Base-by-base conservation (phyloP, 2,329 filamentous ascomycete species). In the Monosporascus sp. region DNA sequence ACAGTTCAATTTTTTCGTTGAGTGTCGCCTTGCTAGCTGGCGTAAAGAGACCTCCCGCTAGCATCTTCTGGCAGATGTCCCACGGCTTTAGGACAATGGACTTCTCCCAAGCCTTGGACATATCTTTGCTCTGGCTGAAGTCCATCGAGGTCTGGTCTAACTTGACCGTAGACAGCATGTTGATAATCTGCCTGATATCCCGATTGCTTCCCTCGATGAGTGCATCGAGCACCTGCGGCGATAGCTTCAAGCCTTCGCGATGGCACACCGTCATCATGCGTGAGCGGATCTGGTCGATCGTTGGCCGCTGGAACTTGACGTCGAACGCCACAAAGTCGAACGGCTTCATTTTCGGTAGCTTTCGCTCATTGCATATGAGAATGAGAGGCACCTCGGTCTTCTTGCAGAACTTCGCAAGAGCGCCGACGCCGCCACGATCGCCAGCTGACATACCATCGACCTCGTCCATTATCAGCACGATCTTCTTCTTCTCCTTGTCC, bases 81-180 rank as follows among this genome's bases (percentile, higher is more conserved):
- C 94, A 99, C 0, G 94, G 94, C 72, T 97, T 97, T 52, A 99
- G 76, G 15, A 99, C 84, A 38, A 97, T 85, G 67, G 97, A 92
- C 73, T 99, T 99, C 75, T 99, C 90, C 94, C 94, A 99, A 1
- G 90, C 88, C 72, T 97, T 97, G 6, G 90, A 90, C 93, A 99
- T 97, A 51, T 88, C 79, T 70, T 96, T 96, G 65, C 89, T 85
- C 66, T 95, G 80, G 63, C 95, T 88, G 63, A 84, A 97, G 64
- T 87, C 83, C 81, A 97, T 88, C 15, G 81, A 81, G 20, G 79
- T 77, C 65, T 90, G 85, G 61, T 97, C 93, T 5, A 99, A 79
- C 69, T 96, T 97, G 48, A 91, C 88, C 0, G 94, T 95, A 0
- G 91, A 90, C 52, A 99, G 80, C 94, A 99, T 99, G 73, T 99